Evolutionary conservation across 805 yeast species (phyloP).

Genomic region (Brettanomyces custersianus): DNA sequence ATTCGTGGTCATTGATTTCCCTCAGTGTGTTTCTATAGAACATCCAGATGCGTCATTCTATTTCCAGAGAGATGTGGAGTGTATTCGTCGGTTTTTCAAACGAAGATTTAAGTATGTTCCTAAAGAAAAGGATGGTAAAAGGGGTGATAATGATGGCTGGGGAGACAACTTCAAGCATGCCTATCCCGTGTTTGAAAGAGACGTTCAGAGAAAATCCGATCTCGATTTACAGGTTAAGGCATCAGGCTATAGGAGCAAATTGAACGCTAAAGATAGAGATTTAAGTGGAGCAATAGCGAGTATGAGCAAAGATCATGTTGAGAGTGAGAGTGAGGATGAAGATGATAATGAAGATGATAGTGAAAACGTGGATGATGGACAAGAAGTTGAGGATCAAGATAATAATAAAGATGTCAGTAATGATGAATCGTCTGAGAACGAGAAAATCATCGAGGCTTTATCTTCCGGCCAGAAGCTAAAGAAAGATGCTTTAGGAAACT

Average conservation of each 20-base stretch:
- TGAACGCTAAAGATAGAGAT: constrained; percentile 40
- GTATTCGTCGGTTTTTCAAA: constrained; percentile 76
- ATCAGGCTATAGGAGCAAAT: constrained; percentile 60
- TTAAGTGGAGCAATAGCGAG: constrained; percentile 65
- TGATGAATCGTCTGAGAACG: constrained; percentile 25
- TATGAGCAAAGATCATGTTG: constrained; percentile 14
- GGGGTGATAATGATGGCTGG: constrained; percentile 71
- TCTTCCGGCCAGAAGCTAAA: constrained; percentile 58
- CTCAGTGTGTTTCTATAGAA: constrained; percentile 91
- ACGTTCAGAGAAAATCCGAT: constrained; percentile 56
- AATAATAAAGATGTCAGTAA: constrained; percentile 19
- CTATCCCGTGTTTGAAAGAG: constrained; percentile 73
- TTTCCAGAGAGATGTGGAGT: constrained; percentile 88
- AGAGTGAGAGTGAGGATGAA: constrained; percentile 11
- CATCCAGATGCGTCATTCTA: constrained; percentile 83
- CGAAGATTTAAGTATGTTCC: constrained; percentile 73
- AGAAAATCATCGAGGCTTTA: constrained; percentile 61
- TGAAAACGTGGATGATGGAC: constrained; percentile 19
- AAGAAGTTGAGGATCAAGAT: constrained; percentile 25
- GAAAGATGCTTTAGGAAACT: constrained; percentile 78
- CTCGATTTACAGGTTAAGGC: constrained; percentile 88
- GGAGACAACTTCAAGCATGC: constrained; percentile 73
- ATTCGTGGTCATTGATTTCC: constrained; percentile 93
- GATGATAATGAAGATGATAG: constrained; percentile 8
- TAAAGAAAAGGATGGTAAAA: constrained; percentile 44